phyloP scores from a whole-genome alignment of 352 stramenopile species.

The Phytophthora sojae region DNA sequence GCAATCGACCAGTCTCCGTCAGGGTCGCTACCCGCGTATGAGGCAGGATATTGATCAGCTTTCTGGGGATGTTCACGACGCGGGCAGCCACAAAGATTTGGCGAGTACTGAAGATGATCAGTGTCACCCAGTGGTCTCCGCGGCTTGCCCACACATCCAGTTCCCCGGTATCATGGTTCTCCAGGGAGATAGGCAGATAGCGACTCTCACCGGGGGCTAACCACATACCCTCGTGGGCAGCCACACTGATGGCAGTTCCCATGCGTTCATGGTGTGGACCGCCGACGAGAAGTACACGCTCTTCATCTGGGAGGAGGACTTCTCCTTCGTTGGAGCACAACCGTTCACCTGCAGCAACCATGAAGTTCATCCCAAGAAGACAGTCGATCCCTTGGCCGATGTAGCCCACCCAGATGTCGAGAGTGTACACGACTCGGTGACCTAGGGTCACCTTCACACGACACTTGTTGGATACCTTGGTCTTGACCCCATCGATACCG shows the following conservation, averaged over 20 bases:
- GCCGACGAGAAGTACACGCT: constrained; percentile 1
- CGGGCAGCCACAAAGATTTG: neutral
- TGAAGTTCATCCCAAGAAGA: neutral
- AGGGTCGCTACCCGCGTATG: neutral
- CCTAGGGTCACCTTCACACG: constrained; percentile 39
- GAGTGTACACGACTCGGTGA: neutral
- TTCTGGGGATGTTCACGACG: neutral
- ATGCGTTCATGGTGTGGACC: neutral
- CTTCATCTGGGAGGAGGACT: neutral
- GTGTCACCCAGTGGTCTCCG: neutral
- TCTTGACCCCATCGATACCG: constrained; percentile 2
- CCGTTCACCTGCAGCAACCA: neutral
- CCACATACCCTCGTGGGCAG: neutral
- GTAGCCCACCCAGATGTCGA: constrained; percentile 34
- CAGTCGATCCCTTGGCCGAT: no score
- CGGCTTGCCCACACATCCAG: neutral
- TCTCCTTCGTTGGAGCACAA: neutral
- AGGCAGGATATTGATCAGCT: neutral
- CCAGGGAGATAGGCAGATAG: neutral
- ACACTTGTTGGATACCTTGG: constrained; percentile 16
- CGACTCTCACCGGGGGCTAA: neutral
- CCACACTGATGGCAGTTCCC: neutral
- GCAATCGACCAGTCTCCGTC: neutral
- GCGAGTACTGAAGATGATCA: neutral
- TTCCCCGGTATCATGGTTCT: neutral